Evolutionary conservation across 1,284 basidiomycete genomes (phyloP).

Genomic region (Exsudoporus floridanus): DNA sequence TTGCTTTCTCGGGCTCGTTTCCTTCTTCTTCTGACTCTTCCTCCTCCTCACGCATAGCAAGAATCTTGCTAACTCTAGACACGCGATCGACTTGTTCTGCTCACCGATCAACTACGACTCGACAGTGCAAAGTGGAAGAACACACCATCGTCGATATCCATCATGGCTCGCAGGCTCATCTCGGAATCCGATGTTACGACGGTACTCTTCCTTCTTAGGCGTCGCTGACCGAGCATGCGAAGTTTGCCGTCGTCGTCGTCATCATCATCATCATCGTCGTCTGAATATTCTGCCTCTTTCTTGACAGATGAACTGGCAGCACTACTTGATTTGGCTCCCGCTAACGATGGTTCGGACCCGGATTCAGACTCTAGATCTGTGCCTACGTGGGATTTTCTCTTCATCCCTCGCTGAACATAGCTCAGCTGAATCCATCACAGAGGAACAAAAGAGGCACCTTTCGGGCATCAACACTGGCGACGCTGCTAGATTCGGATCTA

Average conservation of each 20-base stretch:
- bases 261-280: conserved; percentile 54
- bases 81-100: conserved; percentile 50
- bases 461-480: not conserved
- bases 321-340: conserved; percentile 16
- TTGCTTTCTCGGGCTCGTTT: conserved; percentile 13
- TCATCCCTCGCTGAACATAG: conserved; percentile 50
- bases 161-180: conserved; percentile 57
- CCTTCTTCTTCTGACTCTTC: conserved; percentile 30
- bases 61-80: conserved; percentile 23
- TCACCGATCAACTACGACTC: not conserved
- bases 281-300: conserved; percentile 53
- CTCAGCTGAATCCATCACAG: conserved; percentile 10
- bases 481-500: not conserved
- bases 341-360: conserved; percentile 14
- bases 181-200: conserved; percentile 34
- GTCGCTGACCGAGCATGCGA: conserved; percentile 21
- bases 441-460: conserved; percentile 8
- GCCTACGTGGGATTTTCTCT: conserved; percentile 49
- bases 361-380: conserved; percentile 53
- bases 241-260: conserved; percentile 34
- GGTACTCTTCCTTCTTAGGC: conserved; percentile 16
- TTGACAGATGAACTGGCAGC: conserved; percentile 35
- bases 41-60: conserved; percentile 16
- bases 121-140: not conserved
- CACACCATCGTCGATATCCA: conserved; percentile 75